phyloP scores from a whole-genome alignment of 805 yeast genomes.

The Starmera caribaea region DNA sequence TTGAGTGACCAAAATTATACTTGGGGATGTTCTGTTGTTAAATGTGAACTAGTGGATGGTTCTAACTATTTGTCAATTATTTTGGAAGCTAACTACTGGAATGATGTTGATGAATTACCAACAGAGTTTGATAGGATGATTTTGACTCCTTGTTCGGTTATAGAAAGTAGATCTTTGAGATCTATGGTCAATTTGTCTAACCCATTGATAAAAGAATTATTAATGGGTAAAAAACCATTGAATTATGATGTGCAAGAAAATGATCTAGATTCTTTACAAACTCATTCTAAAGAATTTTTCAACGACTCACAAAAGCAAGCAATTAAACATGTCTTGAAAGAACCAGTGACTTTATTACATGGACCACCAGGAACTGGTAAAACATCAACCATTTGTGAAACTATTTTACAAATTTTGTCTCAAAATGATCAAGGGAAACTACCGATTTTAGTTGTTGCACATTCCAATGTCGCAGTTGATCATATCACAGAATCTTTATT shows the following conservation, averaged over 20 bases:
- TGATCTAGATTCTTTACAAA: background rate
- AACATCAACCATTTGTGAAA: conserved; percentile 61
- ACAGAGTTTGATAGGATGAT: conserved; percentile 26
- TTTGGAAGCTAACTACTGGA: conserved; percentile 51
- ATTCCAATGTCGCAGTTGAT: conserved; percentile 67
- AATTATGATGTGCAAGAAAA: conserved; percentile 7
- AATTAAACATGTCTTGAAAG: conserved; percentile 51
- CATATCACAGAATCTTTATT: conserved; percentile 63
- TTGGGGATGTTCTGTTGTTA: conserved; percentile 53
- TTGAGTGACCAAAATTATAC: conserved; percentile 37
- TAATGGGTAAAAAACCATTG: conserved; percentile 45
- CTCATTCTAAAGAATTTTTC: conserved; percentile 12
- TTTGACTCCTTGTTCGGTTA: conserved; percentile 53
- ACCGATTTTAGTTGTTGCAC: conserved; percentile 66
- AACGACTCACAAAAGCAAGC: conserved; percentile 69
- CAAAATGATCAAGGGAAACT: conserved; percentile 38
- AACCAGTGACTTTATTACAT: conserved; percentile 51
- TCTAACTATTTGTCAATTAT: conserved; percentile 30
- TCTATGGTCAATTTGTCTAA: conserved; percentile 56
- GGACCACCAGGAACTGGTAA: conserved; percentile 83
- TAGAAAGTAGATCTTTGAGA: conserved; percentile 50
- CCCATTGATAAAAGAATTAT: conserved; percentile 39
- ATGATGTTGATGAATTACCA: conserved; percentile 36
- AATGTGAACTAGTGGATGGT: conserved; percentile 24
- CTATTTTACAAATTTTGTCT: conserved; percentile 40